Evolutionary conservation across 2,329 filamentous ascomycete species (phyloP), one percentile per base, ranked within the genome.

Genomic region (Colletotrichum melonis): DNA sequence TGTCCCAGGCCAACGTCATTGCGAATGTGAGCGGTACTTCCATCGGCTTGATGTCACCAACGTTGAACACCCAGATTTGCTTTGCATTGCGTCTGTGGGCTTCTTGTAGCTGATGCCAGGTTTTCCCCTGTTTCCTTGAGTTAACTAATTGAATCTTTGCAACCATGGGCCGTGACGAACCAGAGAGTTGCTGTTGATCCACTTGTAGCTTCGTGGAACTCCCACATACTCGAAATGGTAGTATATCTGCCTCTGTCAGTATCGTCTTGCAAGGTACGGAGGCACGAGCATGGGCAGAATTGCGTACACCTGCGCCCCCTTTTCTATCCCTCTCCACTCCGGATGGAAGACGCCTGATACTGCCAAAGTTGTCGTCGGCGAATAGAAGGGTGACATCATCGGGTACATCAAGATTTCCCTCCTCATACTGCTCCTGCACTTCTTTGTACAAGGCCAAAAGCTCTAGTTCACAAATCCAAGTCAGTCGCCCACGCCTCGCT

Each of bases 361-460:
- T 89, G 0, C 90, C 90, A 79, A 86, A 90, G 75, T 92, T 92
- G 74, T 92, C 91, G 69, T 92, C 91, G 0, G 89, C 85, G 79
- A 90, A 92, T 0, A 92, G 81, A 2, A 92, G 81, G 0, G 89
- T 92, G 7, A 92, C 86, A 75, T 92, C 88, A 2, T 92, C 90
- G 0, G 90, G 89, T 0, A 92, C 87, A 1, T 84, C 79, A 74
- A 92, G 84, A 14, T 22, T 71, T 0, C 90, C 90, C 0, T 86
- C 85, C 62, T 92, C 89, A 49, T 90, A 92, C 74, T 92, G 91
- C 12, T 86, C 87, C 76, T 90, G 88, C 0, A 93, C 90, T 72
- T 93, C 91, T 70, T 92, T 92, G 77, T 92, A 93, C 38, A 93
- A 79, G 12, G 90, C 91, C 84, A 91, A 88, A 68, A 92, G 85